Evolutionary conservation across 345 rosid species (phyloP).

Genomic region (Eutrema yunnanense): DNA sequence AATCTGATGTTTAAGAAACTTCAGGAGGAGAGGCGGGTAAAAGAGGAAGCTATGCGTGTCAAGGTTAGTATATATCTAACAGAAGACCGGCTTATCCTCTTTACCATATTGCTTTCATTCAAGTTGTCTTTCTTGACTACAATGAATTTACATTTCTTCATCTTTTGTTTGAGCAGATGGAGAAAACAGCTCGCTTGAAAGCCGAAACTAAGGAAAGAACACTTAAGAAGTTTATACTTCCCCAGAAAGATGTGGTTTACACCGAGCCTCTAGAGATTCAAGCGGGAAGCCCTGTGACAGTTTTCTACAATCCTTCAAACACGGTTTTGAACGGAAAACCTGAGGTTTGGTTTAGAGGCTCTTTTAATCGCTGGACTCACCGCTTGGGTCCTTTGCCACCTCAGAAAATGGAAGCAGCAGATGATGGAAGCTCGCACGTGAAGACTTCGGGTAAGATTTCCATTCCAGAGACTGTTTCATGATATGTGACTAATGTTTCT

Average conservation of each 20-base stretch:
- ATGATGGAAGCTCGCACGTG: slow-evolving; percentile 46
- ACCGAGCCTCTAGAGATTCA: slow-evolving; percentile 79
- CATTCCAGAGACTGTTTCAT: neutral
- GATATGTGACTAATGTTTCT: slow-evolving; percentile 5
- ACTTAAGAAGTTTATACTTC: slow-evolving; percentile 65
- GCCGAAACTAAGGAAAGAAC: slow-evolving; percentile 69
- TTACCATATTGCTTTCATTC: neutral
- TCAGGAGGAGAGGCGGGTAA: slow-evolving; percentile 60
- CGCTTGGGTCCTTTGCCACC: slow-evolving; percentile 68
- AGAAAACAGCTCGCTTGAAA: slow-evolving; percentile 60
- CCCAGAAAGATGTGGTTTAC: slow-evolving; percentile 77
- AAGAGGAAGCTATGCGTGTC: slow-evolving; percentile 65
- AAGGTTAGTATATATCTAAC: slow-evolving; percentile 44
- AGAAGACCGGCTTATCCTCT: slow-evolving; percentile 3
- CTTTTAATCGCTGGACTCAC: slow-evolving; percentile 95
- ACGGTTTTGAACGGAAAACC: slow-evolving; percentile 75
- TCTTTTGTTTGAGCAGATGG: slow-evolving; percentile 40
- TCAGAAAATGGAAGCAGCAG: slow-evolving; percentile 66
- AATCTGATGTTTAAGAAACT: slow-evolving; percentile 48
- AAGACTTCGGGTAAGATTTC: slow-evolving; percentile 51
- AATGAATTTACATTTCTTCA: neutral
- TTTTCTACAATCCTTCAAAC: slow-evolving; percentile 80
- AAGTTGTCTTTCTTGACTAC: neutral
- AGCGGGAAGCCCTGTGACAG: slow-evolving; percentile 63
- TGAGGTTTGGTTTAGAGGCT: slow-evolving; percentile 88